These are phyloP conservation scores for Trichoderma citrinoviride DNA, from an alignment of 2,329 filamentous ascomycete genomes.

Conservation along the genomic window DNA sequence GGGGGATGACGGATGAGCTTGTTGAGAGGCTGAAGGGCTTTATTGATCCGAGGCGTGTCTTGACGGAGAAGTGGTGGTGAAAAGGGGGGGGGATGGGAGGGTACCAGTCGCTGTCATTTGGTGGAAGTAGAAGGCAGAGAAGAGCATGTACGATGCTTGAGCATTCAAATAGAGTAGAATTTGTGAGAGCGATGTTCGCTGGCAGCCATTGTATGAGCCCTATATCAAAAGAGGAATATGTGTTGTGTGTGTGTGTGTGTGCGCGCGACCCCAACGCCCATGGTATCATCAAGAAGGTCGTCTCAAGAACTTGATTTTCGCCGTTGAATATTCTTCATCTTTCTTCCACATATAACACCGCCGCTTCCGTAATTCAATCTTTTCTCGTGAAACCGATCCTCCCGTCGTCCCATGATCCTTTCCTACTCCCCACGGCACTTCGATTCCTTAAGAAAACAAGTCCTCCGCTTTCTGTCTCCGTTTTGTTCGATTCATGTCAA, in stretches of 20 bases:
- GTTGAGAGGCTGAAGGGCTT: slow-evolving; percentile 46
- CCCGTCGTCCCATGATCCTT: background rate
- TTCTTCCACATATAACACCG: background rate
- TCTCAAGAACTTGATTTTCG: slow-evolving; percentile 2
- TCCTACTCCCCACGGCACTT: background rate
- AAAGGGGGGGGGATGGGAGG: too few species aligned
- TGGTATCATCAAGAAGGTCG: slow-evolving; percentile 21
- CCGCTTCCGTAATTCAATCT: background rate
- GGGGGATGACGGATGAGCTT: slow-evolving; percentile 66
- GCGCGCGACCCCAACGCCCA: slow-evolving; percentile 18
- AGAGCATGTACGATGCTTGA: background rate
- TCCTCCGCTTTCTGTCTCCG: slow-evolving; percentile 68
- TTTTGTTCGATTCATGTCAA: slow-evolving; percentile 53
- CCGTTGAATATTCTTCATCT: background rate
- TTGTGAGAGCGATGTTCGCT: background rate
- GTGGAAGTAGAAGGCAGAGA: too few species aligned
- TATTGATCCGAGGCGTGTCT: slow-evolving; percentile 47
- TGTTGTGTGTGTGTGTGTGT: background rate
- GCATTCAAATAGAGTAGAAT: background rate
- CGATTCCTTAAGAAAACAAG: slow-evolving; percentile 55
- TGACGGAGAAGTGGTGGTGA: slow-evolving; percentile 65
- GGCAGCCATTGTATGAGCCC: too few species aligned
- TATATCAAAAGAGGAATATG: too few species aligned
- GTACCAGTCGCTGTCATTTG: too few species aligned
- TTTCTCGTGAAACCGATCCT: background rate